Evolutionary conservation across 2,329 filamentous ascomycete species (phyloP), one percentile per base, ranked within the genome.

Genomic region (Cordyceps fumosorosea): DNA sequence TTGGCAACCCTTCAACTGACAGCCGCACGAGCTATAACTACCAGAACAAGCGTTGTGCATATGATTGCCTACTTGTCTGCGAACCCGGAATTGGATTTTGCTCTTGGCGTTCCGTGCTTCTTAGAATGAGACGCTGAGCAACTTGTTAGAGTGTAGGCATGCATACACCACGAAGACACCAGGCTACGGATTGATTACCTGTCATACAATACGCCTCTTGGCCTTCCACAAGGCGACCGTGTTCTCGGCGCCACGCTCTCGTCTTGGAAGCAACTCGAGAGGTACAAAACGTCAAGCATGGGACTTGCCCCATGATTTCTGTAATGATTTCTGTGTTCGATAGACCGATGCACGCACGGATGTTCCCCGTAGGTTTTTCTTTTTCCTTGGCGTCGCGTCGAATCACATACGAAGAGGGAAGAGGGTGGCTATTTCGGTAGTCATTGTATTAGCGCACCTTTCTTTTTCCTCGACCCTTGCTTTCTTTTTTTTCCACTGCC

Each of bases 331-430:
- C 29, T 44, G 53, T 2, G 16, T 37, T 56, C 54, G 54, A 56
- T 56, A 57, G 26, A 37, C 29, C 37, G n/a, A 57, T 48, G 44
- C 55, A 37, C 55, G 26, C 55, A 48, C 55, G 26, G 55, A 57
- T 50, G 37, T 20, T 40, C 44, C 45, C 34, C 22, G 22, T 32
- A 5, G 8, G 26, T 24, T 32, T 58, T 58, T 50, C 32, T 51
- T 58, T 58, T 58, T 40, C 29, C 26, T 32, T 14, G 14, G 26
- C 12, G 54, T 24, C n/a, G 47, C 29, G 37, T 47, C 42, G 4
- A 45, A 54, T 10, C 29, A 29, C 29, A 29, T 34, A 42, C 20
- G 22, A 6, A 44, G 14, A 22, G 10, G 45, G 24, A 40, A 34
- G 37, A 22, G 24, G 16, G 16, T 37, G 16, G 42, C 44, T 24